These are phyloP conservation scores for Fusarium globosum DNA, from an alignment of 2,329 filamentous ascomycete genomes.

Conservation along the genomic window DNA sequence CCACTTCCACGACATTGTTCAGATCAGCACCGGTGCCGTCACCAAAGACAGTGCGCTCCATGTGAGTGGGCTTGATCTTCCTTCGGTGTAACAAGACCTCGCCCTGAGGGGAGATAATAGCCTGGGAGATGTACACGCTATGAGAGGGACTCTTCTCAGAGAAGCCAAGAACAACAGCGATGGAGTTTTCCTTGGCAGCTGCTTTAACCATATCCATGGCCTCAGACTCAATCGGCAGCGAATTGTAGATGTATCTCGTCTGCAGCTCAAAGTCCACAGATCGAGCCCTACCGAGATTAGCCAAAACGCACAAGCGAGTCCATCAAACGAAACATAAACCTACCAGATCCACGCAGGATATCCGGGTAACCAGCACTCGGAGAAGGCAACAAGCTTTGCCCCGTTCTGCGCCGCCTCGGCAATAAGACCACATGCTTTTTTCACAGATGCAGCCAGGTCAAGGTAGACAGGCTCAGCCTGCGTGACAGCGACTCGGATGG, in stretches of 20 bases:
- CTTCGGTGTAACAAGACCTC: constrained; percentile 54
- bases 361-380: constrained; percentile 65
- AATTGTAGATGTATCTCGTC: constrained; percentile 54
- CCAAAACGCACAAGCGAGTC: background rate
- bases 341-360: constrained; percentile 60
- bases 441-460: constrained; percentile 37
- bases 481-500: constrained; percentile 39
- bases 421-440: constrained; percentile 41
- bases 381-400: constrained; percentile 65
- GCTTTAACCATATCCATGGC: constrained; percentile 53
- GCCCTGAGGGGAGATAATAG: constrained; percentile 56
- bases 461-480: constrained; percentile 45
- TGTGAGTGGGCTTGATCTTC: constrained; percentile 65
- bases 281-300: constrained; percentile 26
- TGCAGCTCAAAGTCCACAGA: constrained; percentile 40
- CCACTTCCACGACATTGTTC: constrained; percentile 52
- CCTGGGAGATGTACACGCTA: constrained; percentile 58
- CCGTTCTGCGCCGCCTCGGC: constrained; percentile 52
- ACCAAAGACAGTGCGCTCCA: constrained; percentile 63
- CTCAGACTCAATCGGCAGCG: constrained; percentile 53
- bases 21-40: constrained; percentile 56
- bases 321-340: background rate
- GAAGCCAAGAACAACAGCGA: constrained; percentile 59
- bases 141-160: constrained; percentile 52
- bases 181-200: constrained; percentile 49